A percentile compares a stretch with the other conserved stretches of the same genome.
Conservation (phyloP, 306 rosid species). For the Glycine latifolia region DNA sequence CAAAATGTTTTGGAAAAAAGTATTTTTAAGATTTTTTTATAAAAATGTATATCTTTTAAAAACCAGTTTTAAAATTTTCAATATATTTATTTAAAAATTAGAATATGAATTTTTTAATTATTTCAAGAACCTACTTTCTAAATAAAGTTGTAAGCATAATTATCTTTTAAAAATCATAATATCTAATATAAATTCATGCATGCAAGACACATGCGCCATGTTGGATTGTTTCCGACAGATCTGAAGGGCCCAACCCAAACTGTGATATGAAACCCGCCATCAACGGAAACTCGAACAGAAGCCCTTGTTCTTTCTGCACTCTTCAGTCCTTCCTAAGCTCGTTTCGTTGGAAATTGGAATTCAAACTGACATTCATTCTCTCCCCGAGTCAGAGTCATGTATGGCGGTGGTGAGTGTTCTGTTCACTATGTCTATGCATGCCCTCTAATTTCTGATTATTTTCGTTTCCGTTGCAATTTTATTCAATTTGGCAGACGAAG, state of each 20-base stretch:
- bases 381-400: conserved; percentile 59
- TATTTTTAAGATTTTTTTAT: too few relatives aligned
- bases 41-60: too few relatives aligned
- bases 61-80: too few relatives aligned
- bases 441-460: neutral
- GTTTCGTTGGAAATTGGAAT: too few relatives aligned
- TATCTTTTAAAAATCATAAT: too few relatives aligned
- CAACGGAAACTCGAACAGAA: neutral
- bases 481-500: conserved; percentile 71
- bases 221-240: neutral
- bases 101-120: too few relatives aligned
- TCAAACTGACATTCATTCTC: conserved; percentile 16
- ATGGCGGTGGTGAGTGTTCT: conserved; percentile 87
- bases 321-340: neutral
- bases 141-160: too few relatives aligned
- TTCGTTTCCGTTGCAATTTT: neutral
- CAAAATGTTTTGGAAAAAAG: too few relatives aligned
- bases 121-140: too few relatives aligned
- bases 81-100: too few relatives aligned
- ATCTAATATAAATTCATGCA: too few relatives aligned
- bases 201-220: neutral
- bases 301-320: neutral
- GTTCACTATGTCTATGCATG: neutral
- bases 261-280: conserved; percentile 14
- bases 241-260: conserved; percentile 24